A percentile compares a stretch with the other conserved stretches of the same genome.
Evolutionary conservation across 2,329 filamentous ascomycete species (phyloP).

Genomic region (Trichophyton rubrum): DNA sequence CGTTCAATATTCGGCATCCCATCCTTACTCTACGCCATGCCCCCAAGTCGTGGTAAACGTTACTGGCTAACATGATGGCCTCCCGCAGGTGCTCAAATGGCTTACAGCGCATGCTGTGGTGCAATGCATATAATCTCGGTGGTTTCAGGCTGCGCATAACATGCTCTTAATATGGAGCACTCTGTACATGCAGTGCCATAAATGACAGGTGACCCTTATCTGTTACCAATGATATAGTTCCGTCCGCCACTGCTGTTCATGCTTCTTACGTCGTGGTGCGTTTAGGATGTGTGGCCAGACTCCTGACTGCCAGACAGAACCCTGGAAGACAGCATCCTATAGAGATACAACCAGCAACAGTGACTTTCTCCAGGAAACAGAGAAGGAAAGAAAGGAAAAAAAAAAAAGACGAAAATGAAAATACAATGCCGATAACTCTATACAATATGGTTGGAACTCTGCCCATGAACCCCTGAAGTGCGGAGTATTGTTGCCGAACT

Average conservation of each 20-base stretch:
- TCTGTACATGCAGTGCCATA: neutral
- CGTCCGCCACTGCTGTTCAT: neutral
- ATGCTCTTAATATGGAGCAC: neutral
- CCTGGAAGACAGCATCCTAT: neutral
- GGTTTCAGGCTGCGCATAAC: neutral
- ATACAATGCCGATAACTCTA: neutral
- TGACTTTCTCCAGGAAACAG: neutral
- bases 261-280: neutral
- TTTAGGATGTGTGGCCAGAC: neutral
- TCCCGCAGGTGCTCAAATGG: neutral
- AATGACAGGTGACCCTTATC: slow-evolving; percentile 3
- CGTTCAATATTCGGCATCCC: neutral
- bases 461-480: neutral
- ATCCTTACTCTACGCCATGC: neutral
- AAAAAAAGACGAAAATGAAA: neutral
- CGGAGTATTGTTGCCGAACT: neutral
- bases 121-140: slow-evolving; percentile 2
- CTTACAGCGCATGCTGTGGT: slow-evolving; percentile 2
- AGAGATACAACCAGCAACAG: neutral
- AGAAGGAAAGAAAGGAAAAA: neutral
- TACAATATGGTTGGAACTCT: neutral
- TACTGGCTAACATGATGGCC: neutral
- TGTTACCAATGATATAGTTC: neutral
- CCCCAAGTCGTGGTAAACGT: neutral
- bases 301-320: neutral